These are phyloP conservation scores for Perilla frutescens DNA, from an alignment of 257 asterid species.

Conservation along the genomic window DNA sequence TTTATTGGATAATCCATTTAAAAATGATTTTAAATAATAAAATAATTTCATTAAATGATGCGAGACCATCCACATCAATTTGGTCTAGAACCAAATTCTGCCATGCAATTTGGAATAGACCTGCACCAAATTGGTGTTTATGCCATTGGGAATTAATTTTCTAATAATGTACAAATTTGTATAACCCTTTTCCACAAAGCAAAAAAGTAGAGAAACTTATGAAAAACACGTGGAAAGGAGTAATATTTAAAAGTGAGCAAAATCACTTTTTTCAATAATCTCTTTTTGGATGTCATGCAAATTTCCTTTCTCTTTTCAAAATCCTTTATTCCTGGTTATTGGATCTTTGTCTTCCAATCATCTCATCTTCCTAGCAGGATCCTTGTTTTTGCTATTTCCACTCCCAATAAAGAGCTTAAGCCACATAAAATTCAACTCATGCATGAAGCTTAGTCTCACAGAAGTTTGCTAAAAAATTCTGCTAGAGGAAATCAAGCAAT, in stretches of 20 bases:
- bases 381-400: slow-evolving; percentile 12
- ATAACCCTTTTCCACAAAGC: slow-evolving; percentile 29
- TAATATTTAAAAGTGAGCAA: slow-evolving; percentile 32
- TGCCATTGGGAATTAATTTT: slow-evolving; percentile 16
- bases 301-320: slow-evolving; percentile 34
- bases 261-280: slow-evolving; percentile 25
- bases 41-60: no score
- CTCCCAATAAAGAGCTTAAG: neutral
- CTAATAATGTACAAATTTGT: neutral
- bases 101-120: no score
- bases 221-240: slow-evolving; percentile 35
- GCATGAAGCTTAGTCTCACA: neutral
- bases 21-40: no score
- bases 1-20: no score
- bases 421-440: neutral
- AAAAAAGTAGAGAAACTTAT: slow-evolving; percentile 25
- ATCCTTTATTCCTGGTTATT: slow-evolving; percentile 35
- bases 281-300: slow-evolving; percentile 44
- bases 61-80: no score
- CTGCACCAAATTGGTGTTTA: neutral
- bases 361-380: neutral
- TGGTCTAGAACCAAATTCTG: no score
- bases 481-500: no score
- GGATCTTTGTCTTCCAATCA: slow-evolving; percentile 37
- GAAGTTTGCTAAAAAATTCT: no score